Percentiles rank a stretch among this genome's conserved stretches.
Evolutionary conservation across 192 early-diverging fungal genomes (phyloP).

Genomic region (Dissophora globulifera): DNA sequence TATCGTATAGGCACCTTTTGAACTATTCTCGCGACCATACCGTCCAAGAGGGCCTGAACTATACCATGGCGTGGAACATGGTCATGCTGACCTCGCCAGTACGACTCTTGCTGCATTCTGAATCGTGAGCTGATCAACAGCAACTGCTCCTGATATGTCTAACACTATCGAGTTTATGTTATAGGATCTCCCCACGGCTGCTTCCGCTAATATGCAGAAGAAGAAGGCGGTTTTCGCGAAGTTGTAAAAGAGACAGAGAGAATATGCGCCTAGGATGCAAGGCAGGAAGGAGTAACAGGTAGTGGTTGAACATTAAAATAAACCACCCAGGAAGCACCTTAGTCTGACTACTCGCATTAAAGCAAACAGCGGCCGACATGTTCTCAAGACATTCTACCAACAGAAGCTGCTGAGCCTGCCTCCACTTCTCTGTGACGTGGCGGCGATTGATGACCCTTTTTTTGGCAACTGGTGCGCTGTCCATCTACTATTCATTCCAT

Average conservation of each 20-base stretch:
- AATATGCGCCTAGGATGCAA: too few species aligned
- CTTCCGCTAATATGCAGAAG: constrained; percentile 44
- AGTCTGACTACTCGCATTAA: too few species aligned
- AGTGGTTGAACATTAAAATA: too few species aligned
- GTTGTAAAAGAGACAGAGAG: too few species aligned
- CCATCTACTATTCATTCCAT: constrained; percentile 6
- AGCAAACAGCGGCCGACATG: too few species aligned
- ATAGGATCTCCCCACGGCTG: constrained; percentile 41
- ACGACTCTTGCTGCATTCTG: too few species aligned
- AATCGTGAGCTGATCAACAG: neutral
- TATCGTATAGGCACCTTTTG: constrained; percentile 68
- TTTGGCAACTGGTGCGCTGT: too few species aligned
- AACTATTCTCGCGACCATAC: constrained; percentile 95
- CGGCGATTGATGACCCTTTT: constrained; percentile 8
- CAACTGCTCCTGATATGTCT: neutral
- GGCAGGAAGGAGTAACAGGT: too few species aligned
- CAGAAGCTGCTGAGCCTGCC: neutral
- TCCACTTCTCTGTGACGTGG: constrained; percentile 53
- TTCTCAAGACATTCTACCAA: neutral
- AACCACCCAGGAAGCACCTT: too few species aligned
- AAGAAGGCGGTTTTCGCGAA: constrained; percentile 37
- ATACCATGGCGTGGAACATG: constrained; percentile 90
- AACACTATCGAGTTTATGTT: neutral
- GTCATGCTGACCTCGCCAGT: constrained; percentile 82
- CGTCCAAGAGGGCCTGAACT: constrained; percentile 87